These are phyloP conservation scores for Actinomucor elegans DNA, from an alignment of 371 early-diverging fungal species.

Conservation along the genomic window DNA sequence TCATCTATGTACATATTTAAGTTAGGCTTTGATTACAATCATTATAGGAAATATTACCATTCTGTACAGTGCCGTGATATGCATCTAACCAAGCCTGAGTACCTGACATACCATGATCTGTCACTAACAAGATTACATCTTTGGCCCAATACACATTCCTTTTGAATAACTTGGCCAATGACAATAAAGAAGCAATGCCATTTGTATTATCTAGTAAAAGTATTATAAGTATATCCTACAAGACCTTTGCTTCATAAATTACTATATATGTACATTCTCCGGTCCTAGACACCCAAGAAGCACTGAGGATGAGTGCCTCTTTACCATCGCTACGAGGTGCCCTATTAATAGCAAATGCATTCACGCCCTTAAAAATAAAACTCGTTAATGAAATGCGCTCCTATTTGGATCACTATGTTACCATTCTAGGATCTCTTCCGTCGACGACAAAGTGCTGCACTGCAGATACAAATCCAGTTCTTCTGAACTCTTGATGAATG, in stretches of 20 bases:
- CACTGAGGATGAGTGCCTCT: constrained; percentile 84
- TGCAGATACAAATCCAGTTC: constrained; percentile 59
- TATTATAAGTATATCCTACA: too few relatives aligned
- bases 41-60: too few relatives aligned
- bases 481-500: constrained; percentile 50
- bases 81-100: constrained; percentile 89
- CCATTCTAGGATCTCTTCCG: constrained; percentile 14
- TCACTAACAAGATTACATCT: constrained; percentile 85
- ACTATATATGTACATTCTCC: constrained; percentile 36
- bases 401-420: constrained; percentile 9
- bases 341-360: constrained; percentile 82
- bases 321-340: constrained; percentile 90
- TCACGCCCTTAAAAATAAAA: constrained; percentile 53
- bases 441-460: constrained; percentile 52
- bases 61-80: constrained; percentile 73
- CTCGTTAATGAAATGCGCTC: too few relatives aligned
- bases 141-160: constrained; percentile 89
- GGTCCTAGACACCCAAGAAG: constrained; percentile 72
- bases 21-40: too few relatives aligned
- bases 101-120: constrained; percentile 75
- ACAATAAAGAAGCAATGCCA: constrained; percentile 72
- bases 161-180: constrained; percentile 74
- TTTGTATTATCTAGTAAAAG: constrained; percentile 67
- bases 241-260: too few relatives aligned
- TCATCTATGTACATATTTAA: constrained; percentile 1